phyloP scores from a whole-genome alignment of 208 protist genomes.

The Angomonas deanei region DNA sequence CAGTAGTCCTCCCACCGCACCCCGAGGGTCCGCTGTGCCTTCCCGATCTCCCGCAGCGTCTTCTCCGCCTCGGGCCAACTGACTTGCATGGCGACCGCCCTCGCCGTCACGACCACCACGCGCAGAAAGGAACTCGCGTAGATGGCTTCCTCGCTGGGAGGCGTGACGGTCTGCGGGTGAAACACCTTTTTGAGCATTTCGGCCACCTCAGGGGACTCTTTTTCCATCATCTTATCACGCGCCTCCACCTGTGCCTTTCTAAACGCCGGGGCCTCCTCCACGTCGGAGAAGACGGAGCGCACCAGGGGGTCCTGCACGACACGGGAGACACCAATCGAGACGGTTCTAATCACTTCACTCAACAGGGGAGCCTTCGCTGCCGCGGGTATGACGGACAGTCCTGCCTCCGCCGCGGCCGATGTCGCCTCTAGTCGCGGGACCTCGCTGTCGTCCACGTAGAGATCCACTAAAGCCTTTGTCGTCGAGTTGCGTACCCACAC shows the following conservation, averaged over 20 bases:
- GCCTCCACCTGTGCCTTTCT: constrained; percentile 10
- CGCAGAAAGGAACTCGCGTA: constrained; percentile 72
- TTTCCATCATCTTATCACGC: neutral
- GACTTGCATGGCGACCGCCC: constrained; percentile 24
- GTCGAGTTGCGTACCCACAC: constrained; percentile 65
- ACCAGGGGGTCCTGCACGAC: constrained; percentile 58
- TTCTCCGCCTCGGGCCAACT: constrained; percentile 51
- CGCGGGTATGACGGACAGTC: constrained; percentile 46
- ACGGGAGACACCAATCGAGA: constrained; percentile 42
- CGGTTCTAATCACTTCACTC: constrained; percentile 77
- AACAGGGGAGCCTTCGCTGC: constrained; percentile 66
- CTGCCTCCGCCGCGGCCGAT: constrained; percentile 16
- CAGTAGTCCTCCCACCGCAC: constrained; percentile 72
- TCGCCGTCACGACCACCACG: constrained; percentile 61
- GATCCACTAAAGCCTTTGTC: constrained; percentile 23
- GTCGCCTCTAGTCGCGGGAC: constrained; percentile 24
- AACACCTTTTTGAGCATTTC: constrained; percentile 12
- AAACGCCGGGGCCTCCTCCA: constrained; percentile 15
- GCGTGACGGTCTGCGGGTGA: neutral
- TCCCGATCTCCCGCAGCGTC: constrained; percentile 46
- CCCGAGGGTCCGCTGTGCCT: constrained; percentile 42
- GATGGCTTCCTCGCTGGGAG: constrained; percentile 43
- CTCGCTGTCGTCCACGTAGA: constrained; percentile 22
- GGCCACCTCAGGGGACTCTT: constrained; percentile 12
- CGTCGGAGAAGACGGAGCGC: constrained; percentile 67